Evolutionary conservation across 2,329 filamentous ascomycete genomes (phyloP).

Genomic region (Nothophaeocryptopus gaeumannii): DNA sequence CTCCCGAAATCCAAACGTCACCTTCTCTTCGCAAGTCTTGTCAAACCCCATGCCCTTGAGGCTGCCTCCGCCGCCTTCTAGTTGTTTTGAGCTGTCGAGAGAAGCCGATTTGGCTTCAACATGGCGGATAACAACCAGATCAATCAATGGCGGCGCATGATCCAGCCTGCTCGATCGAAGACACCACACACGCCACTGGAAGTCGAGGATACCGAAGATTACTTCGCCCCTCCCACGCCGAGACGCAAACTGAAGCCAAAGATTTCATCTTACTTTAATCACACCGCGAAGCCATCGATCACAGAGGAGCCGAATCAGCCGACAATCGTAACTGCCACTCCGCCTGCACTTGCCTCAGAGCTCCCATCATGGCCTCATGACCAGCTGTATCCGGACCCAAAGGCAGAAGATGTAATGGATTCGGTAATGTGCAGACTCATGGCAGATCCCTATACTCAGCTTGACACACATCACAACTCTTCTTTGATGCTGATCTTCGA

Average conservation of each 20-base stretch:
- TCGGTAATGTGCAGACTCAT: conserved; percentile 33
- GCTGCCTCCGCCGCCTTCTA: too few relatives aligned
- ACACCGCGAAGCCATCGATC: conserved; percentile 14
- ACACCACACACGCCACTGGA: conserved; percentile 30
- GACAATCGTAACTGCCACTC: not conserved
- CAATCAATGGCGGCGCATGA: conserved; percentile 36
- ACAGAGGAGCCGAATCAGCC: conserved; percentile 8
- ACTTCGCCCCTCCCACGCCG: conserved; percentile 29
- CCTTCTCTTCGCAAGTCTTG: not conserved
- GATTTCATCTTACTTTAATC: conserved; percentile 38
- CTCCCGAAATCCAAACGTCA: not conserved
- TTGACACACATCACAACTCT: conserved; percentile 36
- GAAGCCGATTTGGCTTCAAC: not conserved
- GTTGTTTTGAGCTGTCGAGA: too few relatives aligned
- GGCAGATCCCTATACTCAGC: conserved; percentile 27
- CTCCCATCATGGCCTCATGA: conserved; percentile 29
- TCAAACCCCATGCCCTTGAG: not conserved
- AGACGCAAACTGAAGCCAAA: conserved; percentile 40
- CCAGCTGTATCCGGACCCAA: conserved; percentile 28
- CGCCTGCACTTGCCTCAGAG: conserved; percentile 11
- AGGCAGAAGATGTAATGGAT: conserved; percentile 32
- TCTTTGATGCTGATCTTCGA: conserved; percentile 45
- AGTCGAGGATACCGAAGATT: conserved; percentile 32
- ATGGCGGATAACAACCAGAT: conserved; percentile 39
- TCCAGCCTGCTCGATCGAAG: conserved; percentile 32